These are phyloP conservation scores for Cladophialophora psammophila DNA, from an alignment of 2,329 filamentous ascomycete species.

Conservation along the genomic window DNA sequence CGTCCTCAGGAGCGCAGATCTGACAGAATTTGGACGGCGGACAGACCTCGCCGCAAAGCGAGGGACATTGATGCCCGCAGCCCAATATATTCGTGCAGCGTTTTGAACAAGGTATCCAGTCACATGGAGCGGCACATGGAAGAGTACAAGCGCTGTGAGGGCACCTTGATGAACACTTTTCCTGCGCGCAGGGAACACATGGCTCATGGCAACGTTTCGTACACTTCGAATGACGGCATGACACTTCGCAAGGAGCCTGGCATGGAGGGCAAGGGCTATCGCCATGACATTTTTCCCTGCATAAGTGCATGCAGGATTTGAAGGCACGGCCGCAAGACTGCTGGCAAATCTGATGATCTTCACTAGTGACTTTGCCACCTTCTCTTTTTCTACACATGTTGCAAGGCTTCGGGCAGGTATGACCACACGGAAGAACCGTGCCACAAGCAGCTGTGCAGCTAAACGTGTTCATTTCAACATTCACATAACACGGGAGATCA, in stretches of 20 bases:
- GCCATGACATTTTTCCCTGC: constrained; percentile 61
- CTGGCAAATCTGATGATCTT: constrained; percentile 48
- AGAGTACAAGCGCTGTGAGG: constrained; percentile 60
- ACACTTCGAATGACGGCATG: constrained; percentile 17
- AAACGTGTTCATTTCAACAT: background rate
- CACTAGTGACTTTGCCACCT: constrained; percentile 53
- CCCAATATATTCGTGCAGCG: constrained; percentile 61
- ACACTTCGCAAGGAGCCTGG: constrained; percentile 23
- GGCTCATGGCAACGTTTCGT: constrained; percentile 38
- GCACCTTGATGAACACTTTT: constrained; percentile 62
- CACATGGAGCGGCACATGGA: constrained; percentile 72
- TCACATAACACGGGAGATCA: background rate
- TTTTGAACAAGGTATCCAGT: constrained; percentile 69
- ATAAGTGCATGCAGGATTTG: constrained; percentile 65
- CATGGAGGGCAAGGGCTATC: constrained; percentile 43
- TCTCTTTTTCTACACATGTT: constrained; percentile 55
- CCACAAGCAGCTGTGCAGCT: background rate
- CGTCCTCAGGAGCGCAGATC: constrained; percentile 47
- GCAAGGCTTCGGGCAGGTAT: constrained; percentile 48
- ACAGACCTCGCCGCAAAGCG: constrained; percentile 70
- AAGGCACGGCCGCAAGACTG: constrained; percentile 60
- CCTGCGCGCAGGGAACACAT: constrained; percentile 63
- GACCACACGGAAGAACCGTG: background rate
- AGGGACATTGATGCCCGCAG: constrained; percentile 71
- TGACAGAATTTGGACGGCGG: constrained; percentile 64